Base-by-base conservation (phyloP, 1,284 basidiomycete genomes). In the Ustilago hordei region DNA sequence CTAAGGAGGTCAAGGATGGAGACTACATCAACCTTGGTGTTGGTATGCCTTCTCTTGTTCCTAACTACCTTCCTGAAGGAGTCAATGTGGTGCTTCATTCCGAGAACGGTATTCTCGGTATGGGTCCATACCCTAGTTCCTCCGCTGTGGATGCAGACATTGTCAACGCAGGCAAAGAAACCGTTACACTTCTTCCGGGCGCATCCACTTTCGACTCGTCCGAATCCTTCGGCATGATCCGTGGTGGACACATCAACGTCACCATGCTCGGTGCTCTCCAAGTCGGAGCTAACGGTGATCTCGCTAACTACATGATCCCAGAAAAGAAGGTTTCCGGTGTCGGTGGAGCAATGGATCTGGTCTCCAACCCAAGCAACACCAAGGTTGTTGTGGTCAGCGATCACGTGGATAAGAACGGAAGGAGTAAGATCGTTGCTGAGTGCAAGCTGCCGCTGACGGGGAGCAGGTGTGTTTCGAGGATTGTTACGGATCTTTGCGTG, bases 271-370 rank as follows among this genome's bases (percentile, higher is more conserved):
- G 91, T 52, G 95, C 95, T 3, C 94, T 98, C 91, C 92, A 98
- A 89, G 95, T 98, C 57, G 94, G 94, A 2, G 91, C 92, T 79
- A 91, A 91, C 28, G 96, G 91, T 94, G 95, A 98, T 85, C 92
- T 98, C 71, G 95, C 96, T 58, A 98, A 98, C 89, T 98, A 94
- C 86, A 98, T 97, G 95, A 94, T 98, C 80, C 95, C 95, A 15
- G 93, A 94, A 36, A 95, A 95, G 87, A 90, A 95, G 84, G 79
- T 81, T 17, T 72, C 75, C 62, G 93, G 93, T 56, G 95, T 97
- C 86, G 95, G 95, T 35, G 95, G 95, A 65, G 95, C 95, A 1
- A 97, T 97, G 94, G 95, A 96, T 85, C 91, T 82, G 15, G 77
- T 80, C 39, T 75, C 75, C 28, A 78, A 77, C 63, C 81, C 79